These are phyloP conservation scores for Globisporangium nunn DNA, from an alignment of 352 stramenopile genomes.

Conservation along the genomic window DNA sequence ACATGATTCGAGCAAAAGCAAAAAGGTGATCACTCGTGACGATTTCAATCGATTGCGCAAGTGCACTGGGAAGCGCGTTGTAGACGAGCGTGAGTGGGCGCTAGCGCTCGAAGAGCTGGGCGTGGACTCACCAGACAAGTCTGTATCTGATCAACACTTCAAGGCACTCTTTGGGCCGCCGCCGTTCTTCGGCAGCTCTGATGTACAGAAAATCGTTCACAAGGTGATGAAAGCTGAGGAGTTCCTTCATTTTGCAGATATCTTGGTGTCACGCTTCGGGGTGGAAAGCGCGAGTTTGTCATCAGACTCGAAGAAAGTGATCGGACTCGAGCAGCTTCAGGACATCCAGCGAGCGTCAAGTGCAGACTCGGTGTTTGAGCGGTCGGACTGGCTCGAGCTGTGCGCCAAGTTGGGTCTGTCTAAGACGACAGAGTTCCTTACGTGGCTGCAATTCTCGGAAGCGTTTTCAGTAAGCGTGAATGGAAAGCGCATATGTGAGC, in stretches of 20 bases:
- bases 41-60: conserved; percentile 38
- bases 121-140: conserved; percentile 3
- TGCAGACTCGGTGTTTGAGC: conserved; percentile 15
- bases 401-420: conserved; percentile 21
- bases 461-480: conserved; percentile 24
- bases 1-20: background rate
- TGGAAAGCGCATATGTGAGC: conserved; percentile 24
- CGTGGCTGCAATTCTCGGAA: conserved; percentile 46
- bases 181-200: conserved; percentile 43
- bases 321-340: conserved; percentile 28
- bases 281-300: conserved; percentile 1
- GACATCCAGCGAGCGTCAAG: conserved; percentile 27
- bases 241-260: conserved; percentile 34
- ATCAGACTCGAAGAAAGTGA: conserved; percentile 13
- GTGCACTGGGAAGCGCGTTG: conserved; percentile 23
- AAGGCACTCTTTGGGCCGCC: conserved; percentile 47
- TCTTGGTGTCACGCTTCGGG: conserved; percentile 31
- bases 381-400: conserved; percentile 27
- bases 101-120: conserved; percentile 35
- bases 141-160: conserved; percentile 31
- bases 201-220: conserved; percentile 30
- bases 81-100: conserved; percentile 26
- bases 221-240: conserved; percentile 38
- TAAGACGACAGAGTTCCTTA: conserved; percentile 14
- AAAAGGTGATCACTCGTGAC: conserved; percentile 3